Evolutionary conservation across 306 rosid genomes (phyloP), one percentile per base, ranked within the genome.

Genomic region (Acacia melanoxylon): DNA sequence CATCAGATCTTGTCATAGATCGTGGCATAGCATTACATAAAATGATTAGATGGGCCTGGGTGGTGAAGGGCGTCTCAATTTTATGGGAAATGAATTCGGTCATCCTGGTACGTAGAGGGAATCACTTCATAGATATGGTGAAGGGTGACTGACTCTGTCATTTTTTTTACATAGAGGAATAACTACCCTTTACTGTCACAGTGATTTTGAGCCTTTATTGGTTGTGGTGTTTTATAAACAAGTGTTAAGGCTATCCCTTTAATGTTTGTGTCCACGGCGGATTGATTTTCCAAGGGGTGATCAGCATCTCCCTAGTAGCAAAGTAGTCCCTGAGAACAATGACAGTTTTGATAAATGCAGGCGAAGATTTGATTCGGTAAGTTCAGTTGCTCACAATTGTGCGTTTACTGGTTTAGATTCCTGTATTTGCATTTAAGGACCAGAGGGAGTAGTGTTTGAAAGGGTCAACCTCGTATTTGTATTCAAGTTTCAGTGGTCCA

Each of bases 81-180:
- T 96, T 85, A 96, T 94, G 99, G 99, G 99, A 84, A 96, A 96
- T 90, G 98, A 96, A 87, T 96, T 96, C 45, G 99, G 98, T 58
- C 98, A 96, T 87, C 99, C 99, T 56, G 99, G 99, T 94, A 88
- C 85, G 85, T 62, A 66, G 89, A 87, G 85, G 85, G 81, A 37
- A 37, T 37, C 41, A 37, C 41, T 37, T 6, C 41, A 37, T 6
- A 37, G 41, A 37, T 37, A 37, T 37, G 40, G 40, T 35, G 41
- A 37, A 37, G 41, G 41, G 41, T 35, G 41, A 37, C 41, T 58
- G 73, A 61, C 81, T 40, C 25, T 49, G 45, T 48, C 48, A 41
- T 83, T 86, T 67, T 59, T 59, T 61, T 73, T 12, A 37, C 58
- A 74, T 0, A 62, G 81, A 37, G 72, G 80, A 79, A 81, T 54